Percentiles rank a stretch among this genome's conserved stretches.
phyloP scores from a whole-genome alignment of 768 basidiomycete species.

The Tricholomella constricta region DNA sequence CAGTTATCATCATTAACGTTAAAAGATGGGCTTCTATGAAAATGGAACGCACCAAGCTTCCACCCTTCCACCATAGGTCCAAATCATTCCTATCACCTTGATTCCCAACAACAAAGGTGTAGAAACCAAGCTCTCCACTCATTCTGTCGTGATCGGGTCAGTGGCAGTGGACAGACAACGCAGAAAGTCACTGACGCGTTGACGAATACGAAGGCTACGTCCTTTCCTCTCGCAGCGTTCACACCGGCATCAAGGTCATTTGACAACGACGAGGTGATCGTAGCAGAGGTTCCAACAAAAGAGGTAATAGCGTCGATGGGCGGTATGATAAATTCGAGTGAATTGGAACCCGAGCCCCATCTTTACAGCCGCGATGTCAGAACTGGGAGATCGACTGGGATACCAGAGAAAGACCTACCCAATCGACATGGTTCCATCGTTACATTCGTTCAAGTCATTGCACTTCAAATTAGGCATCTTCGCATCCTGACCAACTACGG shows the following conservation, averaged over 20 bases:
- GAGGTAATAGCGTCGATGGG: slow-evolving; percentile 49
- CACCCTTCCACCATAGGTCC: slow-evolving; percentile 58
- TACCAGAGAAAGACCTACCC: slow-evolving; percentile 40
- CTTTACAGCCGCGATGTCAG: slow-evolving; percentile 22
- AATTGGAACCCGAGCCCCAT: slow-evolving; percentile 55
- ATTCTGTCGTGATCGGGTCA: slow-evolving; percentile 29
- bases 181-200: slow-evolving; percentile 43
- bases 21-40: neutral
- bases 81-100: slow-evolving; percentile 62
- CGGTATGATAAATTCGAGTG: slow-evolving; percentile 44
- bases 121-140: slow-evolving; percentile 56
- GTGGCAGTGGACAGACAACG: neutral
- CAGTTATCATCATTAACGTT: too few relatives aligned
- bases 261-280: slow-evolving; percentile 43
- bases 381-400: slow-evolving; percentile 18
- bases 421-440: slow-evolving; percentile 61
- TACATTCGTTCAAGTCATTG: slow-evolving; percentile 52
- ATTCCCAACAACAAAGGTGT: slow-evolving; percentile 63
- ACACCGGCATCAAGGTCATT: slow-evolving; percentile 42
- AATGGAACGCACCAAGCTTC: slow-evolving; percentile 37
- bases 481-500: slow-evolving; percentile 62
- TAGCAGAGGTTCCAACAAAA: slow-evolving; percentile 40
- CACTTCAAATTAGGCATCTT: slow-evolving; percentile 48
- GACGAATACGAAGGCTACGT: slow-evolving; percentile 62
- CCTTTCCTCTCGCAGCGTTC: slow-evolving; percentile 46